Evolutionary conservation across 179 eudicot species (phyloP), one percentile per base, ranked within the genome.

Genomic region (Spergularia azorica): DNA sequence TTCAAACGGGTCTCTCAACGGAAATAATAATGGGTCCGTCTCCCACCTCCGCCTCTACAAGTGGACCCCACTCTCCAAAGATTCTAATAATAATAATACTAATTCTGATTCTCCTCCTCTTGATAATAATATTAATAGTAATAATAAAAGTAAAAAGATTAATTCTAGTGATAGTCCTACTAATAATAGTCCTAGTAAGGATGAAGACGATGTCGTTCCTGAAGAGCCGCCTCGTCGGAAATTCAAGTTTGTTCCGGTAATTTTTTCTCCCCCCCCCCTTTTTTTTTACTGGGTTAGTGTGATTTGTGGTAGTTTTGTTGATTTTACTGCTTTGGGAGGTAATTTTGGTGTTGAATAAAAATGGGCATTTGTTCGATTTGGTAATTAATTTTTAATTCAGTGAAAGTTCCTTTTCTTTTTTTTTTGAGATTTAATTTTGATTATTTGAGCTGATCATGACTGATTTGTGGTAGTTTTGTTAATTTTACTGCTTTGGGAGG

Each of bases 181-280:
- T 72, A 36, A 11, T 72, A 43, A 43, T 58, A 81, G 79, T 73
- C 80, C 80, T 6, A 54, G 7, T 50, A 76, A 65, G 21, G 80
- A 77, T 56, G 74, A 75, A 18, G 83, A 86, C 12, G 88, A 76
- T n/a, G 65, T 18, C 32, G 76, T 18, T n/a, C 43, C 36, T 5
- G 87, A 88, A 36, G 85, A 84, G 75, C 93, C 93, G 9, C 92
- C 91, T 8, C 80, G 79, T 62, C 84, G 89, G n/a, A 92, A 85
- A 82, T 89, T 92, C 76, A 89, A 88, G 82, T 94, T 87, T 76
- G 77, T 94, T 52, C 98, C 97, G 91, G 98, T 94, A 87, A 20
- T 43, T 64, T 66, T 56, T 58, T 0, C 11, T 12, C 8, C 3
- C 11, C 60, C 14, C 62, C n/a, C 38, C 36, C 4, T 54, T n/a